A percentile compares a stretch with the other conserved stretches of the same genome.
phyloP scores from a whole-genome alignment of 306 rosid species.

The Cercis canadensis region DNA sequence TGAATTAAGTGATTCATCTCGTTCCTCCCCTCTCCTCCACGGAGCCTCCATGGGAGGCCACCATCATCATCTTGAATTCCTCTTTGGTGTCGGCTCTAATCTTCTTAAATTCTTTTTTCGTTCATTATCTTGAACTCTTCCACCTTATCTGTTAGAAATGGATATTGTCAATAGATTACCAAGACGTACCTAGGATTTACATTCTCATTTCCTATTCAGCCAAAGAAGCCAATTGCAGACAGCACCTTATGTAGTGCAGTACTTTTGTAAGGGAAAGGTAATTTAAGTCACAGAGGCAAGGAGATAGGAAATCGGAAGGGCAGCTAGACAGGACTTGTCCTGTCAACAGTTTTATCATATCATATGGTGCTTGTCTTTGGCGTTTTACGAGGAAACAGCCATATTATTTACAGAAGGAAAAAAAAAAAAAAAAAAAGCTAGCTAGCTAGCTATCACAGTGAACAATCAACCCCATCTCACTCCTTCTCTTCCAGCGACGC shows the following conservation, averaged over 20 bases:
- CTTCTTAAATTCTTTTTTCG: too few species aligned
- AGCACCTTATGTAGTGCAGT: constrained; percentile 30
- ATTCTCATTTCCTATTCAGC: constrained; percentile 19
- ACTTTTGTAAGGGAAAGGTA: constrained; percentile 45
- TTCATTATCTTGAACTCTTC: too few species aligned
- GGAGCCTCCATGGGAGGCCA: too few species aligned
- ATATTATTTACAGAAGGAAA: background rate
- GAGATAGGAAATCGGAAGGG: constrained; percentile 46
- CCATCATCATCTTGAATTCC: too few species aligned
- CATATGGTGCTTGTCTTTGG: constrained; percentile 47
- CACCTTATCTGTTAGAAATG: constrained; percentile 1
- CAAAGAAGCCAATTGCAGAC: constrained; percentile 34
- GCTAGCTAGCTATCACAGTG: too few species aligned
- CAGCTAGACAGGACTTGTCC: constrained; percentile 49
- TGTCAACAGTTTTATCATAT: constrained; percentile 49
- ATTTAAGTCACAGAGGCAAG: constrained; percentile 33
- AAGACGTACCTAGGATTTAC: background rate
- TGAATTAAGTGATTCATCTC: too few species aligned
- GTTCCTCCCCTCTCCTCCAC: too few species aligned
- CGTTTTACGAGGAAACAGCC: constrained; percentile 36
- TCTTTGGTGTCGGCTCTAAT: too few species aligned
- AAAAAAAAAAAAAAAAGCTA: background rate
- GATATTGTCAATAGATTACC: constrained; percentile 32
- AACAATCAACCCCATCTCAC: constrained; percentile 32
- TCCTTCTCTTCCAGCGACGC: constrained; percentile 30